Evolutionary conservation across 202 grass and related monocot species (phyloP), one percentile per base, ranked within the genome.

Genomic region (Carex arenaria): DNA sequence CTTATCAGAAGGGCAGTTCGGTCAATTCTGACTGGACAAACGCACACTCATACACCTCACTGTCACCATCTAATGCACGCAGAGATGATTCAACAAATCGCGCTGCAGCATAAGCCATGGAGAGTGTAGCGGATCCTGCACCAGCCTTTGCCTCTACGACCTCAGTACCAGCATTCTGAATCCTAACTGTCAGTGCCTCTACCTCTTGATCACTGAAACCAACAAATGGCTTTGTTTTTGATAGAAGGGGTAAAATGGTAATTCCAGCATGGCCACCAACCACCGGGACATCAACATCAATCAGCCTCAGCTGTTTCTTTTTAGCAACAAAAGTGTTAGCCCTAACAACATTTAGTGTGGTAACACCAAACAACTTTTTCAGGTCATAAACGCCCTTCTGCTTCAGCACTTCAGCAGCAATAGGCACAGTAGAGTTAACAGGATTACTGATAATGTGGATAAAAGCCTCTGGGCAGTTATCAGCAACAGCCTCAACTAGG

Each of bases 401-500:
- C 54, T 94, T 97, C 68, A 97, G 87, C 76, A 97, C 85, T 83
- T 97, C 94, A 0, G 90, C 94, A 68, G 94, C 94, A 64, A 97
- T 94, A 4, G 94, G 91, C 18, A 97, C 92, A 0, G 91, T 97
- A 40, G 92, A 94, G 71, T 97, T 97, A 7, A 97, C 94, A 9
- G 94, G 94, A 84, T 97, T 97, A 87, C 94, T 97, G 83, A 97
- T 94, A 52, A 97, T 97, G 77, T 97, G 92, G 74, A 97, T 89
- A 19, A 94, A 92, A 9, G 92, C 92, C 20, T 89, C 87, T 5
- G 94, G 94, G 73, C 90, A 92, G 22, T 94, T 94, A 74, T 97
- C 94, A 0, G 92, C 94, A 79, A 97, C 92, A 88, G 90, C 94
- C 81, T 97, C 90, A 15, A 97, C 79, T 76, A 97, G 88, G 5